These are phyloP conservation scores for Davidsoniella virescens DNA, from an alignment of 2,329 filamentous ascomycete species.

Conservation along the genomic window DNA sequence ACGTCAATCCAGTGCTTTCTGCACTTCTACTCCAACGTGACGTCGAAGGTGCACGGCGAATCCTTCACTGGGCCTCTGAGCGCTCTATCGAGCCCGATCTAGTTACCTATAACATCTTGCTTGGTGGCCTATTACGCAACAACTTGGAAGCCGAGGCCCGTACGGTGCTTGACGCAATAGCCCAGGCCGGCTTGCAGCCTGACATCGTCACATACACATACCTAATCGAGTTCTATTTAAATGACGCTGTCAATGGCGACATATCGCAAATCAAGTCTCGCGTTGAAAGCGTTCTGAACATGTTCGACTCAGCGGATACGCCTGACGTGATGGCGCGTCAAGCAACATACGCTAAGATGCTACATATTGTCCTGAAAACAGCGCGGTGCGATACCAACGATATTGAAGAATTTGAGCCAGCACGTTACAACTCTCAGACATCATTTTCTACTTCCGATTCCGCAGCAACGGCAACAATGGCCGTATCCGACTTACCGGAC, in stretches of 20 bases:
- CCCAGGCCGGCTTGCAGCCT: constrained; percentile 33
- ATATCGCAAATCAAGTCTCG: constrained; percentile 29
- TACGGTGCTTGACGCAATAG: constrained; percentile 43
- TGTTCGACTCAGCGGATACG: constrained; percentile 41
- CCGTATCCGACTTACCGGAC: too few relatives aligned
- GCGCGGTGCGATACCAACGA: not conserved
- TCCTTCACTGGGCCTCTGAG: constrained; percentile 42
- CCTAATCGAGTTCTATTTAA: constrained; percentile 44
- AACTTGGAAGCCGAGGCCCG: constrained; percentile 32
- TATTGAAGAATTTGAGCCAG: constrained; percentile 15
- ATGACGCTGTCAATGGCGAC: not conserved
- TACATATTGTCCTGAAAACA: constrained; percentile 40
- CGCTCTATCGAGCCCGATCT: constrained; percentile 40
- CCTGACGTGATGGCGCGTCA: constrained; percentile 42
- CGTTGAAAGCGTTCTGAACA: constrained; percentile 30
- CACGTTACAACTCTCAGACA: too few relatives aligned
- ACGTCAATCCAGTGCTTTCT: constrained; percentile 55
- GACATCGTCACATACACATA: constrained; percentile 60
- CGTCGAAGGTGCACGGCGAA: constrained; percentile 30
- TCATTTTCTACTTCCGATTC: too few relatives aligned
- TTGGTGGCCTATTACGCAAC: constrained; percentile 40
- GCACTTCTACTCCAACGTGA: constrained; percentile 38
- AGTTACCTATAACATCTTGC: constrained; percentile 52
- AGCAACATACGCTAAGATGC: constrained; percentile 52
- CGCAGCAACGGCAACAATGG: too few relatives aligned